These are phyloP conservation scores for Penicillium sp. DNA, from an alignment of 2,329 filamentous ascomycete species.

Conservation along the genomic window DNA sequence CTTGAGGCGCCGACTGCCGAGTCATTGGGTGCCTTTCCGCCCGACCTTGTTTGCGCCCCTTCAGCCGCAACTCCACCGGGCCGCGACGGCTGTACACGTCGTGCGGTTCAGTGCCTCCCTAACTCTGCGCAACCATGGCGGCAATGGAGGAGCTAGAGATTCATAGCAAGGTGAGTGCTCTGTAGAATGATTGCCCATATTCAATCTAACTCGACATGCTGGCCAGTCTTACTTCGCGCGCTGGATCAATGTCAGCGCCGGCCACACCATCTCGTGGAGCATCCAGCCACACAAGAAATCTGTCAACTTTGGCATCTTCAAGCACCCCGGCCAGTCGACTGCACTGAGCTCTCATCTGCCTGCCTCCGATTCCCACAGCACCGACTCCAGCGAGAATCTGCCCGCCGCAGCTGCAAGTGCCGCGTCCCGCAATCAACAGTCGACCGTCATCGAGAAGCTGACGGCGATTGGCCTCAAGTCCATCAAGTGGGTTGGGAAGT, in stretches of 20 bases:
- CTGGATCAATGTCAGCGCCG: slow-evolving; percentile 88
- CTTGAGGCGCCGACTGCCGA: too few species aligned
- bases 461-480: slow-evolving; percentile 60
- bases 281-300: slow-evolving; percentile 98
- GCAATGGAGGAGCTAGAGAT: slow-evolving; percentile 96
- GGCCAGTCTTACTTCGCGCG: slow-evolving; percentile 91
- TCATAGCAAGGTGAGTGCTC: slow-evolving; percentile 77
- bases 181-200: neutral
- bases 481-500: slow-evolving; percentile 83
- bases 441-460: slow-evolving; percentile 65
- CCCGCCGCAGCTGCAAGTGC: slow-evolving; percentile 24
- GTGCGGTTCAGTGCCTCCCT: slow-evolving; percentile 4
- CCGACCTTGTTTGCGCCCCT: slow-evolving; percentile 14
- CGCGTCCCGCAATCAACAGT: slow-evolving; percentile 63
- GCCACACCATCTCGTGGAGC: slow-evolving; percentile 94
- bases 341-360: slow-evolving; percentile 48
- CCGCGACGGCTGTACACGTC: slow-evolving; percentile 15
- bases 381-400: slow-evolving; percentile 38
- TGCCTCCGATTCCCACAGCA: slow-evolving; percentile 42
- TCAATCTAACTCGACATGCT: neutral
- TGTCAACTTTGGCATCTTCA: slow-evolving; percentile 97
- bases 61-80: slow-evolving; percentile 23
- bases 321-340: slow-evolving; percentile 75
- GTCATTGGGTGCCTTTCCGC: slow-evolving; percentile 10
- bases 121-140: slow-evolving; percentile 59